phyloP scores from a whole-genome alignment of 306 rosid species.

The Cucurbita maxima region DNA sequence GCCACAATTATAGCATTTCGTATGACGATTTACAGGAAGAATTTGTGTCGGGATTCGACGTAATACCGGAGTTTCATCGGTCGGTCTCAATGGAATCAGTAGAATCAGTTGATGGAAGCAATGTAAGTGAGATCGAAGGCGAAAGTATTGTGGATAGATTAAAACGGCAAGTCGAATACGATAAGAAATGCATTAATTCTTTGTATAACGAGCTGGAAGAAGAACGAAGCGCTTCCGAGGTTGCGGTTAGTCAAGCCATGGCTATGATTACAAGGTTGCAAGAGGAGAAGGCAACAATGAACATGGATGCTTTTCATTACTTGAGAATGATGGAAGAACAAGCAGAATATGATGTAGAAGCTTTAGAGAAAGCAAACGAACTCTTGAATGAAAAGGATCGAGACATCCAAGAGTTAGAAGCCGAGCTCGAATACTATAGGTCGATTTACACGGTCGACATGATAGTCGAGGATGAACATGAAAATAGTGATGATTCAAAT shows the following conservation, averaged over 20 bases:
- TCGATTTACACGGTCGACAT: conserved; percentile 15
- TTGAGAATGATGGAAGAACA: conserved; percentile 97
- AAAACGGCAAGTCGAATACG: conserved; percentile 38
- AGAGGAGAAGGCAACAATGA: conserved; percentile 81
- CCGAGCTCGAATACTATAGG: conserved; percentile 52
- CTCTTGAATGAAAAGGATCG: conserved; percentile 66
- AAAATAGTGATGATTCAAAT: conserved; percentile 15
- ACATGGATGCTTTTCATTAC: conserved; percentile 83
- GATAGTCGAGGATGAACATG: conserved; percentile 3
- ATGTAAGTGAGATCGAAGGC: conserved; percentile 53
- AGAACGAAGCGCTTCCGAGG: conserved; percentile 72
- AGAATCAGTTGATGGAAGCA: conserved; percentile 42
- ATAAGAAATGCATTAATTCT: conserved; percentile 35
- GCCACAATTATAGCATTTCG: conserved; percentile 3
- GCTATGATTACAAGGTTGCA: conserved; percentile 93
- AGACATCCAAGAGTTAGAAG: conserved; percentile 68
- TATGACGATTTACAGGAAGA: conserved; percentile 17
- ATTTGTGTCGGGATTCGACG: conserved; percentile 19
- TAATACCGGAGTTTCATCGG: conserved; percentile 17
- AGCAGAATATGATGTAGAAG: conserved; percentile 80
- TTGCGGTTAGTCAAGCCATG: conserved; percentile 81
- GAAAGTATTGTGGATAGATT: conserved; percentile 32
- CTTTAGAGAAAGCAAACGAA: conserved; percentile 63
- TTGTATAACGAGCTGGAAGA: conserved; percentile 62
- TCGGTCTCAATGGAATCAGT: conserved; percentile 37